Base-by-base conservation (phyloP, 1,139 yeast species). In the Pichia sp. region DNA sequence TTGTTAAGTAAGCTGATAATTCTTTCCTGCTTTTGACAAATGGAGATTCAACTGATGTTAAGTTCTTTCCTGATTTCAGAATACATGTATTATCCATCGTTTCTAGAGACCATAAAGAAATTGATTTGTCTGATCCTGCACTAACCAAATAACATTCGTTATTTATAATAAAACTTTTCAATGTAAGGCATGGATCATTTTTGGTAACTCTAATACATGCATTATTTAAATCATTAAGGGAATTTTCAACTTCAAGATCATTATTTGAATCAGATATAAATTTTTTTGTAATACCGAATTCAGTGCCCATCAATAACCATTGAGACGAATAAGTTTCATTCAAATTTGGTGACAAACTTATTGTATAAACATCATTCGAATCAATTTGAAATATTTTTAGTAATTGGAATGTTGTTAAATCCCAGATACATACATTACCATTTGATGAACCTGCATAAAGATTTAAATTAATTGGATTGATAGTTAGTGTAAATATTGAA, bases 341-440 rank as follows among this genome's bases (percentile, higher is more conserved):
- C 14, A 71, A 71, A 16, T 39, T 41, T 5, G 58, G 56, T 55
- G 71, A 69, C 6, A 83, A 77, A 0, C 85, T 80, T 29, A 82
- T 59, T 0, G 85, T 71, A 51, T 75, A 71, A 10, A 81, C 74
- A 53, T 79, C 83, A 27, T 72, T 73, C 34, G 69, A 69, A 44
- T 71, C 70, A 31, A 84, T 74, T 47, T 74, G 73, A 61, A 80
- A 72, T 0, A 84, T 74, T 49, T 87, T 73, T 36, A 89, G 76
- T 55, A 85, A 73, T 65, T 90, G 96, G 49, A 76, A 76, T 0
- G 96, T 89, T 50, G 83, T 80, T 50, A 90, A 71, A 62, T 91
- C 97, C 93, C 96, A 88, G 11, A 87, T 83, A 55, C 83, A 84
- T 18, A 90, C 77, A 33, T 74, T 72, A 14, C 96, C 95, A 54